phyloP scores from a whole-genome alignment of 768 basidiomycete genomes.

The Exsudoporus frostii region DNA sequence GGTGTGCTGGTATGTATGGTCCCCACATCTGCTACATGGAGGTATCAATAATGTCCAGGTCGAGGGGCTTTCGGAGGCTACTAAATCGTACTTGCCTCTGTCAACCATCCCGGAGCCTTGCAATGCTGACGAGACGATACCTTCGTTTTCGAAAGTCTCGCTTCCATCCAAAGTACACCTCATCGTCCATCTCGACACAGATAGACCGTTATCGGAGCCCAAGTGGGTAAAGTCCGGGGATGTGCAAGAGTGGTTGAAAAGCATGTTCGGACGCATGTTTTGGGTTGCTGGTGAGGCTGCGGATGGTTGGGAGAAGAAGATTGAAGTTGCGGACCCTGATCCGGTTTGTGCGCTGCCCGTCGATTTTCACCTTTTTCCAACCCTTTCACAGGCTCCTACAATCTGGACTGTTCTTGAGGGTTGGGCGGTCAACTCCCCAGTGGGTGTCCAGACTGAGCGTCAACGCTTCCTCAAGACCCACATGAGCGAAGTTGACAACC shows the following conservation, averaged over 20 bases:
- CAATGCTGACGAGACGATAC: slow-evolving; percentile 61
- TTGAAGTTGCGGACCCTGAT: slow-evolving; percentile 90
- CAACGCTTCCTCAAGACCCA: slow-evolving; percentile 88
- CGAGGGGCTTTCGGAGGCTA: slow-evolving; percentile 68
- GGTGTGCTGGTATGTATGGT: slow-evolving; percentile 67
- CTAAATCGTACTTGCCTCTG: slow-evolving; percentile 67
- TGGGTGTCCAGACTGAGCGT: slow-evolving; percentile 71
- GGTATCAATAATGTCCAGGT: slow-evolving; percentile 43
- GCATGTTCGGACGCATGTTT: slow-evolving; percentile 84
- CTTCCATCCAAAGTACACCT: slow-evolving; percentile 61
- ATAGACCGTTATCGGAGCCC: slow-evolving; percentile 88
- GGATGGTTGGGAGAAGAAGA: slow-evolving; percentile 95
- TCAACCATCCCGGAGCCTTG: slow-evolving; percentile 40
- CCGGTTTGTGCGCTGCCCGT: slow-evolving; percentile 57
- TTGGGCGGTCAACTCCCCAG: slow-evolving; percentile 84
- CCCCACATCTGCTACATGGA: not conserved
- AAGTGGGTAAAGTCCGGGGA: slow-evolving; percentile 97
- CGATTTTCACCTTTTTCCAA: not conserved
- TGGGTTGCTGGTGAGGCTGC: slow-evolving; percentile 80
- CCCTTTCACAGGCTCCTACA: slow-evolving; percentile 69
- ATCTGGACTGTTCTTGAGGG: slow-evolving; percentile 86
- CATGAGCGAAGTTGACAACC: slow-evolving; percentile 80
- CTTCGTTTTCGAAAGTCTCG: slow-evolving; percentile 59
- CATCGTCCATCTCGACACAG: slow-evolving; percentile 77
- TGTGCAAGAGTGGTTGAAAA: slow-evolving; percentile 89